A percentile compares a stretch with the other conserved stretches of the same genome.
Conservation (phyloP, 805 yeast genomes). For the Dipodascopsis tothii region DNA sequence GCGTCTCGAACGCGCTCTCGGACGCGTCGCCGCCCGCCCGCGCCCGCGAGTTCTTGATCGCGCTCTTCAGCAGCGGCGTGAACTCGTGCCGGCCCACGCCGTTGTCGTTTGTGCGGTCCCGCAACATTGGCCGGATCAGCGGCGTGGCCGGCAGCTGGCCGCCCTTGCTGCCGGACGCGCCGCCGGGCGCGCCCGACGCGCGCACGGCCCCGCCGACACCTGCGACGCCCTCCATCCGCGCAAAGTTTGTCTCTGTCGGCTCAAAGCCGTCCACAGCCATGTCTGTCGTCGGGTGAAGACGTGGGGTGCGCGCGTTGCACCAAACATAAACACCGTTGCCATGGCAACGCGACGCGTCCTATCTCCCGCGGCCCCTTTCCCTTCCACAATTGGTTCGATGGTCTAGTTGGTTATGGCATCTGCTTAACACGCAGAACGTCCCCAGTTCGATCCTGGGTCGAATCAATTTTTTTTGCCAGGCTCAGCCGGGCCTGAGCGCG, state of each 20-base stretch:
- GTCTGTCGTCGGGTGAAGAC: too few relatives aligned
- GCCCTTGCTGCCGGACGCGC: too few relatives aligned
- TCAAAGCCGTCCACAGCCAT: too few relatives aligned
- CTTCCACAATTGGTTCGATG: slow-evolving; percentile 60
- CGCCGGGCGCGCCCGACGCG: too few relatives aligned
- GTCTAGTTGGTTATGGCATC: slow-evolving; percentile 99
- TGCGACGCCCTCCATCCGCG: too few relatives aligned
- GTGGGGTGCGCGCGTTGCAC: too few relatives aligned
- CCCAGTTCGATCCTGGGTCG: slow-evolving; percentile 99
- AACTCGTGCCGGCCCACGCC: slow-evolving; percentile 10
- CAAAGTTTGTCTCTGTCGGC: too few relatives aligned
- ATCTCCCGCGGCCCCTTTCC: neutral
- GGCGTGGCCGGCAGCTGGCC: too few relatives aligned
- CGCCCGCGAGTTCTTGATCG: slow-evolving; percentile 2
- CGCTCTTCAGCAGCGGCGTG: slow-evolving; percentile 18
- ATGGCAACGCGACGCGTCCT: neutral
- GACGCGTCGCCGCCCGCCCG: slow-evolving; percentile 2
- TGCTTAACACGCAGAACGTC: slow-evolving; percentile 99
- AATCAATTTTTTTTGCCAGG: slow-evolving; percentile 65
- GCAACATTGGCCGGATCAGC: too few relatives aligned
- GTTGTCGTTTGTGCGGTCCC: slow-evolving; percentile 1
- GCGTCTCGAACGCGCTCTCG: neutral
- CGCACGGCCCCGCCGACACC: too few relatives aligned
- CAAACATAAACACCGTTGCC: neutral
- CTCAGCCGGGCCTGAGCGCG: too few relatives aligned